Percentiles rank a stretch among this genome's conserved stretches.
Conservation (phyloP, 2,329 filamentous ascomycete genomes). For the Fusarium burgessii region DNA sequence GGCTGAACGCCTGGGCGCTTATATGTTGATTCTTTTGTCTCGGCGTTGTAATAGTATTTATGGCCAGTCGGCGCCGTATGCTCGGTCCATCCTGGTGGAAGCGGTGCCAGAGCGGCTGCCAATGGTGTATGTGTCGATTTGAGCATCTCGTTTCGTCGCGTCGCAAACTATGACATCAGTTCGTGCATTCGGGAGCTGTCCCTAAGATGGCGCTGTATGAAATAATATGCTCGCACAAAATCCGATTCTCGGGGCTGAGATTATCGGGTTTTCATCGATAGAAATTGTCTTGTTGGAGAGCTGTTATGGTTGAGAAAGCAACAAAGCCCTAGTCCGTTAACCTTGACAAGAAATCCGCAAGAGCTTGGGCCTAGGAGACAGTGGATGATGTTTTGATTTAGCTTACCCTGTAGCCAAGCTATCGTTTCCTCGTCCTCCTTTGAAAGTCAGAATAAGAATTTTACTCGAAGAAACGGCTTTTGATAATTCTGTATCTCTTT, state of each 20-base stretch:
- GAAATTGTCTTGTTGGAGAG: not conserved
- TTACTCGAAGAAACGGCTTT: not conserved
- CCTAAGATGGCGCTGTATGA: not conserved
- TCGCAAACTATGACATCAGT: slow-evolving; percentile 32
- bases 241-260: no score
- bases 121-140: slow-evolving; percentile 80
- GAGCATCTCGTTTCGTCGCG: slow-evolving; percentile 64
- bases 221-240: not conserved
- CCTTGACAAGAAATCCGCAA: slow-evolving; percentile 5
- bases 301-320: not conserved
- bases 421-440: not conserved
- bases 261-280: not conserved
- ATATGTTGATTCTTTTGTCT: slow-evolving; percentile 89
- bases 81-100: slow-evolving; percentile 90
- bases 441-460: not conserved
- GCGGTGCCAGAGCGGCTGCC: slow-evolving; percentile 62
- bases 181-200: no score
- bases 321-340: slow-evolving; percentile 1
- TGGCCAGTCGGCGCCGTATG: slow-evolving; percentile 91
- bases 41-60: slow-evolving; percentile 86
- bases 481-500: not conserved
- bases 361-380: slow-evolving; percentile 30
- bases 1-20: slow-evolving; percentile 70
- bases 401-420: slow-evolving; percentile 21
- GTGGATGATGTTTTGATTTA: not conserved